Base-by-base conservation (phyloP, 768 basidiomycete species). In the Lentinula sp. region DNA sequence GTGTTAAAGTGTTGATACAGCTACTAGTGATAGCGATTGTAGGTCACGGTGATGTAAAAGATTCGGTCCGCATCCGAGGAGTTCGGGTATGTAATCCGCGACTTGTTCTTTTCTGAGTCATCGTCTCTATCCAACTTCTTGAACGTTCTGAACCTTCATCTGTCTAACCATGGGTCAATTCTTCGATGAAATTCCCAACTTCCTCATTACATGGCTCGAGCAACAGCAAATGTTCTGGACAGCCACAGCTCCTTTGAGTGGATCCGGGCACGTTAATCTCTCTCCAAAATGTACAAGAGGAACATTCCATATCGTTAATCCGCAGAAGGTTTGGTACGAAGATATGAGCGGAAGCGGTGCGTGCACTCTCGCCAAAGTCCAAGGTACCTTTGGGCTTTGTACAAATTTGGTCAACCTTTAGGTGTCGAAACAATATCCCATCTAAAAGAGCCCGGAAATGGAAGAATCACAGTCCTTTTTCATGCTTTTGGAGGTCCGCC, bases 261-360 rank as follows among this genome's bases (percentile, higher is more conserved):
- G 63, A 1, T 68, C 70, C 9, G 79, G 76, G 0, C 81, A 81
- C 18, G 75, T 82, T 49, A 81, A 81, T 61, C 63, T 82, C 59
- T 79, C 77, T 0, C 78, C 80, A 1, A 82, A 82, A 57, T 78
- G 78, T 37, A 67, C 67, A 8, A 63, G 68, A 45, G 73, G 82
- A 7, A 81, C 81, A 3, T 88, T 91, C 66, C 86, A 86, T 65
- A 68, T 88, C 63, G 74, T 80, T 15, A 74, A 82, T 60, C 70
- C 78, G 18, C 80, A 75, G 45, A 73, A 70, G 50, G 84, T 86
- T 2, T 89, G 88, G 88, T 90, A 90, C 63, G 86, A 90, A 66
- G 88, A 90, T 68, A 75, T 88, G 49, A 84, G 83, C 18, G 88
- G 88, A 8, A 84, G 85, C 62, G 87, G 87, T 86, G 62, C 45